Evolutionary conservation across 2,329 filamentous ascomycete genomes (phyloP).

Genomic region (Pezicula neosporulosa): DNA sequence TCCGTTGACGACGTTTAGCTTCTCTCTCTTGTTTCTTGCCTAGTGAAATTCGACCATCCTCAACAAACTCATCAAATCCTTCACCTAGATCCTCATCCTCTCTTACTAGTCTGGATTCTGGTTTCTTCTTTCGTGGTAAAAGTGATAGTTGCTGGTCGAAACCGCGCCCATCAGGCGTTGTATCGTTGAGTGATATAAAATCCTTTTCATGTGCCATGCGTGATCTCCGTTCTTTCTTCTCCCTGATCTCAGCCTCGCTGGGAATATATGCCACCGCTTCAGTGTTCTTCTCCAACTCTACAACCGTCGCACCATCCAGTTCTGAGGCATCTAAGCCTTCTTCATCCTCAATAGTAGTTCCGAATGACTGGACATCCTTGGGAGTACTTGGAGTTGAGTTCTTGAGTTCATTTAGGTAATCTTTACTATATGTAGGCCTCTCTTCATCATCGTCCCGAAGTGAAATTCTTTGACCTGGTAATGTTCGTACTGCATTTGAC

Average conservation of each 20-base stretch:
- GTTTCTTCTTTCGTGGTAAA: slow-evolving; percentile 55
- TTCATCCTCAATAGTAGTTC: slow-evolving; percentile 41
- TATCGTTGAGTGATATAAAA: slow-evolving; percentile 61
- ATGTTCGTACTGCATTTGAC: slow-evolving; percentile 56
- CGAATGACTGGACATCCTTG: slow-evolving; percentile 50
- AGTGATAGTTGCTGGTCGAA: slow-evolving; percentile 28
- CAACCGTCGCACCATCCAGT: slow-evolving; percentile 61
- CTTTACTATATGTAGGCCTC: slow-evolving; percentile 78
- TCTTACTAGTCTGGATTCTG: slow-evolving; percentile 69
- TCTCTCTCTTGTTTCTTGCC: slow-evolving; percentile 77
- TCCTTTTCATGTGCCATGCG: slow-evolving; percentile 72
- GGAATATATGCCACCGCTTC: slow-evolving; percentile 55
- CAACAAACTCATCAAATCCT: slow-evolving; percentile 88
- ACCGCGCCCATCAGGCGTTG: slow-evolving; percentile 43
- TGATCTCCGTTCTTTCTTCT: slow-evolving; percentile 87
- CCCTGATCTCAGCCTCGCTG: slow-evolving; percentile 79
- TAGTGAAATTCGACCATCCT: slow-evolving; percentile 76
- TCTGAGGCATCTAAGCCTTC: slow-evolving; percentile 58
- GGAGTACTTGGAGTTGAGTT: slow-evolving; percentile 83
- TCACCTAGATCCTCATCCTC: slow-evolving; percentile 94
- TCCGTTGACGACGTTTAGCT: slow-evolving; percentile 60
- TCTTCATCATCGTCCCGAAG: slow-evolving; percentile 56
- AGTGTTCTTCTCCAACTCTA: slow-evolving; percentile 37
- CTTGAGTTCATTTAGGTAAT: slow-evolving; percentile 81
- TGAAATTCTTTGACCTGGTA: slow-evolving; percentile 27